Conservation (phyloP, 1,284 basidiomycete genomes). For the Leccinum olivaceoglutinosum region DNA sequence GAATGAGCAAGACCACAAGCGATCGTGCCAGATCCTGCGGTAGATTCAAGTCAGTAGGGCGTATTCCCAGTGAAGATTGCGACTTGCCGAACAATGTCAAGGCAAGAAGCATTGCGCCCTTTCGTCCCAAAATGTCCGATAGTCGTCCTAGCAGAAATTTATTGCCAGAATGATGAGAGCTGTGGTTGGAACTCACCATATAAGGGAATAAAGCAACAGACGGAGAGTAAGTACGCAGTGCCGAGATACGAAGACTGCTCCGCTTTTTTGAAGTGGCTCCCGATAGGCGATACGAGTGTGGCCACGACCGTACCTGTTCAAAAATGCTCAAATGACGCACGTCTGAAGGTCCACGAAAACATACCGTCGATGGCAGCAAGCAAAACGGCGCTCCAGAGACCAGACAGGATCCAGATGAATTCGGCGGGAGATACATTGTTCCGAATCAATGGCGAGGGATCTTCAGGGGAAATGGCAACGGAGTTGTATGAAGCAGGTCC, state of each 20-base stretch:
- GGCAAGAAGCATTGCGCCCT: not conserved
- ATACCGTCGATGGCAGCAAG: constrained; percentile 76
- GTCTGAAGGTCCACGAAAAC: constrained; percentile 8
- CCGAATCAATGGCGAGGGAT: constrained; percentile 8
- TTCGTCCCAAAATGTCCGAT: not conserved
- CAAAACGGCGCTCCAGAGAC: constrained; percentile 75
- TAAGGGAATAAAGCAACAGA: constrained; percentile 87
- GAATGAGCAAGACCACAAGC: not conserved
- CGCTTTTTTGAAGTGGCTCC: constrained; percentile 72
- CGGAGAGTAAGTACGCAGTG: constrained; percentile 80
- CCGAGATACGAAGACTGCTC: constrained; percentile 84
- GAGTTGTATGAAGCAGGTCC: no score
- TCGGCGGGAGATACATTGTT: constrained; percentile 49
- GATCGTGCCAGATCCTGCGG: not conserved
- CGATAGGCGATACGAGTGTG: constrained; percentile 57
- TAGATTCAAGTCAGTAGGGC: not conserved
- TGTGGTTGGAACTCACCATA: constrained; percentile 24
- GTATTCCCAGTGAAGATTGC: not conserved
- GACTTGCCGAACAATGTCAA: not conserved
- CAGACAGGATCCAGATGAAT: constrained; percentile 64
- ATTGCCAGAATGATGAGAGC: not conserved
- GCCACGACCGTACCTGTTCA: no score
- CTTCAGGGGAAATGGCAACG: not conserved
- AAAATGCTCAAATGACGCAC: not conserved
- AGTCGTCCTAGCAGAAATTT: not conserved